These are phyloP conservation scores for Peniophora sp. DNA, from an alignment of 1,284 basidiomycete genomes.

Conservation along the genomic window DNA sequence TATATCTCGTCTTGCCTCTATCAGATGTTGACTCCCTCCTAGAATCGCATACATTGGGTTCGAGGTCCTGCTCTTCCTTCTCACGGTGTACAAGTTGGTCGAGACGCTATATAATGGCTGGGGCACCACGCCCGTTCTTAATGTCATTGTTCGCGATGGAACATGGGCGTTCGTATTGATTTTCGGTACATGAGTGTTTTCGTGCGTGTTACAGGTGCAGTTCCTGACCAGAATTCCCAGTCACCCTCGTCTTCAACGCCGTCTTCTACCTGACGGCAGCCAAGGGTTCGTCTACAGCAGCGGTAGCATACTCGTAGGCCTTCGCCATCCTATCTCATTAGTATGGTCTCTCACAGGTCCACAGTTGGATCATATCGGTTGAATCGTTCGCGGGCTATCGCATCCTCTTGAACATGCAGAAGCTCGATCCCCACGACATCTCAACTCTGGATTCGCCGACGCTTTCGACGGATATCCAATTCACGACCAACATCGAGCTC, in stretches of 20 bases:
- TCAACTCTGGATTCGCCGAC: no score
- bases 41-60: conserved; percentile 27
- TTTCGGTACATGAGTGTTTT: conserved; percentile 14
- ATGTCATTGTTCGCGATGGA: conserved; percentile 27
- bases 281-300: background rate
- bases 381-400: background rate
- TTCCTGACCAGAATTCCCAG: background rate
- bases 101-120: conserved; percentile 20
- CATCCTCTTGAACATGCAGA: background rate
- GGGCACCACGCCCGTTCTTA: conserved; percentile 20
- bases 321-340: no score
- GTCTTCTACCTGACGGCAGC: background rate
- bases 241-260: background rate
- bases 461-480: no score
- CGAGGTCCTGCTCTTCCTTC: conserved; percentile 25
- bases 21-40: background rate
- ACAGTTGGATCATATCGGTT: background rate
- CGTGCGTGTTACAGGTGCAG: background rate
- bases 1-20: no score
- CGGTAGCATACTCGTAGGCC: background rate
- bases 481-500: no score
- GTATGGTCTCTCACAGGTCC: background rate
- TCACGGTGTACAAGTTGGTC: conserved; percentile 26
- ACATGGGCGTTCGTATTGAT: conserved; percentile 20
- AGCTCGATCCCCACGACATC: background rate